These are phyloP conservation scores for Tetraselmis striata DNA, from an alignment of 139 green algal genomes.

Conservation along the genomic window DNA sequence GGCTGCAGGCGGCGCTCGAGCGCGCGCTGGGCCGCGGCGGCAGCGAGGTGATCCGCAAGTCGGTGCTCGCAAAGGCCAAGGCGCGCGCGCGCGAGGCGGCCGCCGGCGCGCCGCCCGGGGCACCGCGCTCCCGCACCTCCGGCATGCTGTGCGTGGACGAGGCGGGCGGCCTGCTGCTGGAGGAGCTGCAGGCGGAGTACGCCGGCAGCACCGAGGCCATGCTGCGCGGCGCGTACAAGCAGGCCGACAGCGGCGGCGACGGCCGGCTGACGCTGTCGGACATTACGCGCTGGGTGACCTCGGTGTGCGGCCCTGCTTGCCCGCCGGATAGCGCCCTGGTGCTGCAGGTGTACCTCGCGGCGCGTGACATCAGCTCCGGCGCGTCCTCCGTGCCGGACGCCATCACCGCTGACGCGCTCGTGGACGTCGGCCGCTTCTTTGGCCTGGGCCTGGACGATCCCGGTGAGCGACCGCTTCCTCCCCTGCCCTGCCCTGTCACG, in stretches of 20 bases:
- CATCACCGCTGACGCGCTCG: not conserved
- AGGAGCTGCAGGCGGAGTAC: not conserved
- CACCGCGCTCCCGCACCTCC: not conserved
- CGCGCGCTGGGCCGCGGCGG: no score
- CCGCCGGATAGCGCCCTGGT: not conserved
- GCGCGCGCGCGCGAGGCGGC: no score
- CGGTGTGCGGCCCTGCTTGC: not conserved
- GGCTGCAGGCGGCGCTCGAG: not conserved
- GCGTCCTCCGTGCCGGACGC: not conserved
- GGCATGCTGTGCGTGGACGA: not conserved
- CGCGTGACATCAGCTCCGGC: not conserved
- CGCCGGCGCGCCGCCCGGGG: no score
- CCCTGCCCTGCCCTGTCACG: no score
- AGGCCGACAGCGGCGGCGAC: not conserved
- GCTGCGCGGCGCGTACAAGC: not conserved
- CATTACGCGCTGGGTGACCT: not conserved
- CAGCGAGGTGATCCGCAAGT: not conserved
- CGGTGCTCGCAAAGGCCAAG: not conserved
- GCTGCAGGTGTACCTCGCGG: not conserved
- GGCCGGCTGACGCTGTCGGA: not conserved
- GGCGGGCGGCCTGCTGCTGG: not conserved
- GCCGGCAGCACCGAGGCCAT: not conserved
- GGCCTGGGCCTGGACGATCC: not conserved
- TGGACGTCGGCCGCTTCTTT: not conserved
- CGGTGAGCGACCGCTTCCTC: no score